A percentile compares a stretch with the other conserved stretches of the same genome.
Conservation (phyloP, 2,329 filamentous ascomycete species). For the Fusarium papillatum region DNA sequence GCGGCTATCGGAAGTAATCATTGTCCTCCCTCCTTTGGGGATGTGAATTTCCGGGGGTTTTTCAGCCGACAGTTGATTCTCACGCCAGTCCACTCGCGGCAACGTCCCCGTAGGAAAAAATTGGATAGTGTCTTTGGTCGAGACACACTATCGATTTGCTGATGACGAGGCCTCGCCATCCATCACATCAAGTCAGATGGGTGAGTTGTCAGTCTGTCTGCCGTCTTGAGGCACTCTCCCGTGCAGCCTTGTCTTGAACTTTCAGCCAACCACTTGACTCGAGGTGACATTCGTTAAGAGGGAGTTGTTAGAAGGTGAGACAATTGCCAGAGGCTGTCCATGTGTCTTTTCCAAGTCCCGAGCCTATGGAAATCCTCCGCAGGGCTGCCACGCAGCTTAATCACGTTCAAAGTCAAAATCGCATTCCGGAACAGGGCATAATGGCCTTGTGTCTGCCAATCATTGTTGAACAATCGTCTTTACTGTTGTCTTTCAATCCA, state of each 20-base stretch:
- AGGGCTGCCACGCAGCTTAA: slow-evolving; percentile 15
- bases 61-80: slow-evolving; percentile 14
- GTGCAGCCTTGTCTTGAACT: neutral
- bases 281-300: slow-evolving; percentile 20
- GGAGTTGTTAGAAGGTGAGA: slow-evolving; percentile 29
- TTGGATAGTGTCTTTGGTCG: slow-evolving; percentile 11
- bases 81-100: neutral
- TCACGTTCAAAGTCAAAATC: slow-evolving; percentile 21
- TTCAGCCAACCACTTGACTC: slow-evolving; percentile 23
- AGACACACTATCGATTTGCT: slow-evolving; percentile 15
- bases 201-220: neutral
- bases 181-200: slow-evolving; percentile 18
- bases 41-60: slow-evolving; percentile 1
- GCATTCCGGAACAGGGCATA: slow-evolving; percentile 41
- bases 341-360: slow-evolving; percentile 7
- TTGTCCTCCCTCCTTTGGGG: slow-evolving; percentile 1
- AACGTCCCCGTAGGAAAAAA: neutral
- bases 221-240: slow-evolving; percentile 2
- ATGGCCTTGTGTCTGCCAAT: slow-evolving; percentile 21
- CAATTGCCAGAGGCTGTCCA: slow-evolving; percentile 12
- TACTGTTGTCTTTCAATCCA: slow-evolving; percentile 23
- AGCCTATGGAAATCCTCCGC: slow-evolving; percentile 13
- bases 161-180: slow-evolving; percentile 15
- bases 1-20: slow-evolving; percentile 1
- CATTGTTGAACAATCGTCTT: slow-evolving; percentile 22